Evolutionary conservation across 495 filamentous ascomycete species (phyloP), one percentile per base, ranked within the genome.

Genomic region (Articulospora tetracladia): DNA sequence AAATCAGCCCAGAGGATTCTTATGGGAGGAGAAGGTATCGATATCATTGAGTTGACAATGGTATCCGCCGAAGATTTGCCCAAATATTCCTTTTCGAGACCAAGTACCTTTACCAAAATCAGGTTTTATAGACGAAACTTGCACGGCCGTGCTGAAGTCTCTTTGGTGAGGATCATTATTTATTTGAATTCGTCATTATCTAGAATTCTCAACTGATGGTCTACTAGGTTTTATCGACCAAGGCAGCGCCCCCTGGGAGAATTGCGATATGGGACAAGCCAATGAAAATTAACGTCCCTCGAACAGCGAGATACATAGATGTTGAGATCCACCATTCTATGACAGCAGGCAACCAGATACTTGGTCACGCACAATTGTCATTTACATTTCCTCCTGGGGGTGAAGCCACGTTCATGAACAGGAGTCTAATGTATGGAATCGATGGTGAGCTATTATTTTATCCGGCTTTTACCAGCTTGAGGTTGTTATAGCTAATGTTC

Each of bases 381-480:
- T 62, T 53, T 25, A 30, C 30, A 3, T 58, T 44, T 24, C 20
- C 52, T 32, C 53, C 60, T 34, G 60, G 54, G 28, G 60, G 57
- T 34, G 60, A 58, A 20, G 48, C 54, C 23, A 62, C 12, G 3
- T 53, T 58, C 22, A 19, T 47, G 27, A 32, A 58, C 55, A 57
- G 34, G 19, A 53, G 53, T 39, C 48, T 58, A 26, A 58, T 62
- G 34, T 58, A 46, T 36, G 54, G 49, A 2, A 58, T 52, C 54
- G 60, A 62, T 51, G 55, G 54, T 58, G 48, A 15, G 46, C 28
- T 13, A 1, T 6, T 41, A 19, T 25, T 8, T 10, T 19, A 3
- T 44, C n/a, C 15, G n/a, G 8, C 4, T 44, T 15, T 3, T 7
- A 6, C 13, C 30, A 44, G 4, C n/a, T n/a, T 15, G n/a, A 12